A percentile compares a stretch with the other conserved stretches of the same genome.
Conservation (phyloP, 2,329 filamentous ascomycete species). For the Phyllosticta ampelicida region DNA sequence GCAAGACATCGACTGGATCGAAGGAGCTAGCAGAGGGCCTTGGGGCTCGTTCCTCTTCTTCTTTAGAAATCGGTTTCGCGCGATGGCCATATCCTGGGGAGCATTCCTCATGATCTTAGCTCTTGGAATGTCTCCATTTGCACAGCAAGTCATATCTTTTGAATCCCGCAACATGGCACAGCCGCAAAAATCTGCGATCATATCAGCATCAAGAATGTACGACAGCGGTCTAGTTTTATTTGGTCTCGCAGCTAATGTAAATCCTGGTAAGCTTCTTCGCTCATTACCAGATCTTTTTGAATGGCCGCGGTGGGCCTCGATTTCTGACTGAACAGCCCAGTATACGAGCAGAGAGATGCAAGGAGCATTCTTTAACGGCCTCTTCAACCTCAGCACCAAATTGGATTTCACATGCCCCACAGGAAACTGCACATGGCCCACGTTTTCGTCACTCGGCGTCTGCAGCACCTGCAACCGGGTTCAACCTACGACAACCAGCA, state of each 20-base stretch:
- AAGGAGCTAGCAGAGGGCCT: constrained; percentile 19
- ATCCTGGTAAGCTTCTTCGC: not conserved
- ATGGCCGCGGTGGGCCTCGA: not conserved
- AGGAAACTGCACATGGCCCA: not conserved
- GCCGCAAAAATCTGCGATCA: not conserved
- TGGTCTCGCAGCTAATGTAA: not conserved
- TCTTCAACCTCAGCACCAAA: not conserved
- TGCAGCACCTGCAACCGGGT: not conserved
- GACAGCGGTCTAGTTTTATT: not conserved
- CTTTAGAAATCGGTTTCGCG: not conserved
- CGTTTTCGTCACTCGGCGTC: not conserved
- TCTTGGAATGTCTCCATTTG: constrained; percentile 11
- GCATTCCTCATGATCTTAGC: constrained; percentile 10
- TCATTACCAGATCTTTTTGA: not conserved
- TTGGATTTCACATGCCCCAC: not conserved
- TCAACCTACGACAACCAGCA: not conserved
- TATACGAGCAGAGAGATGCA: not conserved
- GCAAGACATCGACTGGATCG: constrained; percentile 19
- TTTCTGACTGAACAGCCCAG: not conserved
- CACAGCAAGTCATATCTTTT: constrained; percentile 12
- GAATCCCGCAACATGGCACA: not conserved
- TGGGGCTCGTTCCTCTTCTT: not conserved
- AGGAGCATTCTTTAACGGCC: not conserved
- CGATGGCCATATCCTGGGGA: not conserved
- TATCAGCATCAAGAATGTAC: not conserved